Percentiles rank a stretch among this genome's conserved stretches.
Evolutionary conservation across 2,329 filamentous ascomycete species (phyloP).

Genomic region (Pseudopithomyces maydicus): DNA sequence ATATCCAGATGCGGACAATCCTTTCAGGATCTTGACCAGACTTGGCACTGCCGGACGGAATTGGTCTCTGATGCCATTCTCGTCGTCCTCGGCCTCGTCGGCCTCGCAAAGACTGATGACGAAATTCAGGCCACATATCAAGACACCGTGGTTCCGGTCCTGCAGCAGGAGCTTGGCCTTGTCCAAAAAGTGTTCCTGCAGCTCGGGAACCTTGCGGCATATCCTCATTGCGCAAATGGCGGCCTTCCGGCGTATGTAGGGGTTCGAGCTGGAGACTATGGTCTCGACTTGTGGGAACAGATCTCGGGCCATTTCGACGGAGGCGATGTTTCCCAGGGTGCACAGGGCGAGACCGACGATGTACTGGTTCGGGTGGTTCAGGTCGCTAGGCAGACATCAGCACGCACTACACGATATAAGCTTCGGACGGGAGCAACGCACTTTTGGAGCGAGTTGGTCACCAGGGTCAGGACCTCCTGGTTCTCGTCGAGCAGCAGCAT

Average conservation of each 20-base stretch:
- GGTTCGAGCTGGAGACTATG: slow-evolving; percentile 89
- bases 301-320: slow-evolving; percentile 97
- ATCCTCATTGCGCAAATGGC: slow-evolving; percentile 99
- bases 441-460: slow-evolving; percentile 98
- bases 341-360: slow-evolving; percentile 95
- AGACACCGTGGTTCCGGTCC: slow-evolving; percentile 93
- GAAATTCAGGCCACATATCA: slow-evolving; percentile 89
- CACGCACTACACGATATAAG: not conserved
- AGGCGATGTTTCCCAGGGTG: slow-evolving; percentile 96
- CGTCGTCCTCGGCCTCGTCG: slow-evolving; percentile 89
- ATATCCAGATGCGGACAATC: slow-evolving; percentile 92
- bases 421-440: slow-evolving; percentile 50
- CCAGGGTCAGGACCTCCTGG: slow-evolving; percentile 94
- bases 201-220: slow-evolving; percentile 94
- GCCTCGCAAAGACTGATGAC: slow-evolving; percentile 93
- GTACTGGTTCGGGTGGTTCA: slow-evolving; percentile 97
- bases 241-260: slow-evolving; percentile 97
- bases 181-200: slow-evolving; percentile 96
- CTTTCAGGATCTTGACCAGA: slow-evolving; percentile 88
- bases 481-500: slow-evolving; percentile 98
- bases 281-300: slow-evolving; percentile 95
- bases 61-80: slow-evolving; percentile 86
- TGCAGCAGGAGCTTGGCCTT: slow-evolving; percentile 87
- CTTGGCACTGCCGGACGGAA: slow-evolving; percentile 85
- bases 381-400: slow-evolving; percentile 66